Evolutionary conservation across 345 rosid species (phyloP), one percentile per base, ranked within the genome.

Genomic region (Euclidium syriacum): DNA sequence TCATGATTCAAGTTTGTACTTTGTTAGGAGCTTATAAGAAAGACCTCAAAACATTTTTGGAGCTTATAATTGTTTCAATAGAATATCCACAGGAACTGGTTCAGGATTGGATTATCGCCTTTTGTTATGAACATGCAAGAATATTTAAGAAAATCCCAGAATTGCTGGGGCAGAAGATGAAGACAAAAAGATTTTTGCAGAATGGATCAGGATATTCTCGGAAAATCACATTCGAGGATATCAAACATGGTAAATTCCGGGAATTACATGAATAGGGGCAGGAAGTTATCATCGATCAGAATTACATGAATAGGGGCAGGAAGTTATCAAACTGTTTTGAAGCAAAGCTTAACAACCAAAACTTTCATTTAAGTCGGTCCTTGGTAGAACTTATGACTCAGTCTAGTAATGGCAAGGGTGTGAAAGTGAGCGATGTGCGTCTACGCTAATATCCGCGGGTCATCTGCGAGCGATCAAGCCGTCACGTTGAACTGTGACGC

Each of bases 161-260:
- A 2, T 41, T 10, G 9, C 3, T 52, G 0, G 9, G 9, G 33
- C 7, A 24, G 20, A 30, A 27, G 22, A 66, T 27, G 42, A 26
- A 24, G 10, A n/a, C n/a, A n/a, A n/a, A 35, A 11, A 2, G 50
- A 10, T 19, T 30, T n/a, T 40, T 34, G 3, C 35, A 77, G 81
- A 63, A 64, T 0, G 85, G 80, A 23, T 59, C 64, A 1, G 84
- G 81, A 39, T 72, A 68, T 44, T 82, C 75, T 22, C 48, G 74
- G 46, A 70, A 52, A 25, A 75, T 80, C 40, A 34, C 61, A 17
- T 81, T 75, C 58, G 67, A 71, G 34, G 43, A 76, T 41, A 78
- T 81, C 6, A 46, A n/a, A 23, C 27, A 50, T 78, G 64, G 34
- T 43, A 2, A 49, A 26, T 2, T 22, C 73, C 7, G 10, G 7